These are phyloP conservation scores for Silene uniflora DNA, from an alignment of 148 eudicot species.

Conservation along the genomic window DNA sequence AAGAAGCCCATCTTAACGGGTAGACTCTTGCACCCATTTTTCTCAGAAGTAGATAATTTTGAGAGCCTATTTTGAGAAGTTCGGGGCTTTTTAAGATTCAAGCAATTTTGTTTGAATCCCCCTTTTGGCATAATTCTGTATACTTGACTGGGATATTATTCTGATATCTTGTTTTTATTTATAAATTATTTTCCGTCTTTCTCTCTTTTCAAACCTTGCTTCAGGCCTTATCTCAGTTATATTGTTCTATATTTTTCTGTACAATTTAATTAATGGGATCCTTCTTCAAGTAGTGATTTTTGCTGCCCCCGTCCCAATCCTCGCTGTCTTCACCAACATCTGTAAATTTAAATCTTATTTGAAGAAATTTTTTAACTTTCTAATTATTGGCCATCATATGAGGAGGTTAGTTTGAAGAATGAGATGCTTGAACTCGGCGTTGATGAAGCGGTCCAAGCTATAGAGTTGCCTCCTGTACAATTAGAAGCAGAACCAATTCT, in stretches of 20 bases:
- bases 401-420: conserved; percentile 22
- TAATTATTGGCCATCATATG: background rate
- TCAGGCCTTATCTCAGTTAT: background rate
- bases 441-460: background rate
- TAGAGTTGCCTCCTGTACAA: conserved; percentile 15
- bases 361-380: background rate
- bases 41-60: background rate
- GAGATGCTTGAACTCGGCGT: conserved; percentile 12
- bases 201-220: background rate
- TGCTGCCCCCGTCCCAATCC: too few relatives aligned
- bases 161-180: too few relatives aligned
- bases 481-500: conserved; percentile 33
- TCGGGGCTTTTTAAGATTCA: background rate
- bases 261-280: background rate
- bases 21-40: background rate
- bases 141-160: background rate
- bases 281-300: background rate
- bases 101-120: background rate
- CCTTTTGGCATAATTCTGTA: background rate
- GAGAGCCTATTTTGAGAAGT: background rate
- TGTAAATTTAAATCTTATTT: background rate
- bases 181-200: background rate
- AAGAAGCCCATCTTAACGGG: conserved; percentile 34
- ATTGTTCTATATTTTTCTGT: background rate
- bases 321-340: background rate